Base-by-base conservation (phyloP, 176 grass and related monocot genomes). In the Saccharum officinarum region DNA sequence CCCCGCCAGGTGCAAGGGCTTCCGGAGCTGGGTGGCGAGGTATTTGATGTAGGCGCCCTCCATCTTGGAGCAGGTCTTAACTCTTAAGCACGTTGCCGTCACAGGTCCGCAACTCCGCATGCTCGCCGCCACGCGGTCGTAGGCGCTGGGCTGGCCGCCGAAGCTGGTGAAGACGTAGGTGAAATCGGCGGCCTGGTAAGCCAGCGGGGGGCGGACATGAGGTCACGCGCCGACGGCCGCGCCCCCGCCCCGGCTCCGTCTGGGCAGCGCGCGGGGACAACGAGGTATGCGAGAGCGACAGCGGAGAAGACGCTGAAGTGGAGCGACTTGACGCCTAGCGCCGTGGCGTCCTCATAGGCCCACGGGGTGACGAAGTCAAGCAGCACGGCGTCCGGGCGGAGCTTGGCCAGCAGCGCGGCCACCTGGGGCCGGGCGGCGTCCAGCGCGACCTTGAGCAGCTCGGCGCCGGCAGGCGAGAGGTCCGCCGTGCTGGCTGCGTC, bases 361-460 rank as follows among this genome's bases (percentile, higher is more conserved):
- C 91, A 92, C 3, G 76, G 52, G 26, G 69, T 78, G 47, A 22
- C 45, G 52, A 92, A 89, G 87, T 92, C 91, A 31, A 84, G 59
- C n/a, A 92, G 25, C 55, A 83, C 74, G 23, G 86, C 25, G 59
- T 89, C 79, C 16, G 87, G 87, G 42, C 59, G 82, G 25, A 83
- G 83, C 7, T 55, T 22, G 25, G 73, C 10, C 30, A 88, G 82
- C 28, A 92, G 57, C 47, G 55, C 28, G n/a, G 44, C 68, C 20
- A 92, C 90, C 80, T 92, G 83, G 7, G 80, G 49, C 39, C 73
- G 70, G 40, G 78, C 79, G 42, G 17, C 75, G 83, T 92, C 90
- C 12, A 92, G 11, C 8, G 90, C 78, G 37, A 84, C 11, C 74
- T 89, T 92, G n/a, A 92, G 76, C 20, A 89, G 66, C 83, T 92